These are phyloP conservation scores for Kodamaea fungicola DNA, from an alignment of 1,139 yeast genomes.

Conservation along the genomic window DNA sequence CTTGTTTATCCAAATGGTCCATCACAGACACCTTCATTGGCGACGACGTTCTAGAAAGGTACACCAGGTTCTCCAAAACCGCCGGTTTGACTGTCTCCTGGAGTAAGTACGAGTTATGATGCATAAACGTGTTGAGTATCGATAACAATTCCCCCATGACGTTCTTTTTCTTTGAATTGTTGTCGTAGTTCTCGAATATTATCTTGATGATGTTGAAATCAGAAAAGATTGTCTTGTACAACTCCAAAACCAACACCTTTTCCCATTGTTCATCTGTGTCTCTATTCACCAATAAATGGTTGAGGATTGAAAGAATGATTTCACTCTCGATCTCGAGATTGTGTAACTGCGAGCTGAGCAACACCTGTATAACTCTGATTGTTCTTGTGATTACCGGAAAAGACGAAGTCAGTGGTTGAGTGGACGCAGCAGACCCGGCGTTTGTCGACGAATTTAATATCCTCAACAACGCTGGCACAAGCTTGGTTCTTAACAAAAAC, in stretches of 20 bases:
- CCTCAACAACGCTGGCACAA: slow-evolving; percentile 72
- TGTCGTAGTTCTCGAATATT: slow-evolving; percentile 64
- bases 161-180: slow-evolving; percentile 51
- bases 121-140: slow-evolving; percentile 31
- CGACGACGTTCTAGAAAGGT: slow-evolving; percentile 26
- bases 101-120: slow-evolving; percentile 31
- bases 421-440: slow-evolving; percentile 19
- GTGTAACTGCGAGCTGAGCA: slow-evolving; percentile 58
- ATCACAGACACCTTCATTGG: slow-evolving; percentile 53
- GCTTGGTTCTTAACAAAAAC: slow-evolving; percentile 57
- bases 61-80: slow-evolving; percentile 10
- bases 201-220: slow-evolving; percentile 51
- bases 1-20: slow-evolving; percentile 75
- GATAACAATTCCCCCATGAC: slow-evolving; percentile 58
- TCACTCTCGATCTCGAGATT: slow-evolving; percentile 74
- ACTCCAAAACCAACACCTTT: slow-evolving; percentile 66
- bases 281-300: slow-evolving; percentile 52
- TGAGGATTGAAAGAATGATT: slow-evolving; percentile 69
- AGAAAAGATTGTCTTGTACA: slow-evolving; percentile 56
- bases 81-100: slow-evolving; percentile 32
- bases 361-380: slow-evolving; percentile 61
- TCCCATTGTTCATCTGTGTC: slow-evolving; percentile 52
- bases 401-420: slow-evolving; percentile 10
- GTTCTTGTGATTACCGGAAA: slow-evolving; percentile 73
- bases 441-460: slow-evolving; percentile 54